Evolutionary conservation across 345 rosid genomes (phyloP).

Genomic region (Boechera divaricarpa): DNA sequence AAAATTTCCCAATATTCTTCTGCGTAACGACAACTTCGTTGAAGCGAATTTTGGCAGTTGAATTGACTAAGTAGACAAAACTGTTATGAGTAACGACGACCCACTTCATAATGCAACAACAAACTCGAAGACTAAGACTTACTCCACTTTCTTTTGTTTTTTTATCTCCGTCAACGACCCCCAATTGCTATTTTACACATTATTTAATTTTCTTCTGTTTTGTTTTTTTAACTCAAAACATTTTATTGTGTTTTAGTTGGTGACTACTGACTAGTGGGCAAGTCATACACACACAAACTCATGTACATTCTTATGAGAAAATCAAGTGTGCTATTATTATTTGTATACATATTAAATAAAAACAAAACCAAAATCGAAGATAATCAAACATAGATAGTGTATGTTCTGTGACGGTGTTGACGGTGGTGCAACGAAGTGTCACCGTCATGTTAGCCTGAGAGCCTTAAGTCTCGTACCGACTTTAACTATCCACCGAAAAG

Average conservation of each 20-base stretch:
- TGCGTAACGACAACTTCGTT: conserved; percentile 14
- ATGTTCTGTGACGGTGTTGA: conserved; percentile 30
- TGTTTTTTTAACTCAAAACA: neutral
- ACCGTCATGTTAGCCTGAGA: conserved; percentile 37
- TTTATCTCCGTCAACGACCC: conserved; percentile 30
- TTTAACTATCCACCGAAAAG: conserved; percentile 42
- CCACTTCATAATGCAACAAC: conserved; percentile 36
- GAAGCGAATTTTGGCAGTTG: conserved; percentile 36
- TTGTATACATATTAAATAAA: neutral
- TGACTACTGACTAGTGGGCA: conserved; percentile 32
- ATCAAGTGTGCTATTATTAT: neutral
- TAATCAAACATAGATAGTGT: conserved; percentile 3
- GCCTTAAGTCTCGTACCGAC: conserved; percentile 44
- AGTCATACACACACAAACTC: conserved; percentile 24
- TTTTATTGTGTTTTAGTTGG: conserved; percentile 26
- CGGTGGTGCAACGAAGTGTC: conserved; percentile 45
- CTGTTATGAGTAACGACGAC: conserved; percentile 35
- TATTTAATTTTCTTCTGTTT: conserved; percentile 14
- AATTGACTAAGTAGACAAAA: conserved; percentile 44
- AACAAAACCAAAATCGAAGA: neutral
- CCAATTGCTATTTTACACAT: conserved; percentile 19
- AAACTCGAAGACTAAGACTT: conserved; percentile 42
- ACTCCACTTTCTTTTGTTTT: conserved; percentile 35
- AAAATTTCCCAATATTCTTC: neutral
- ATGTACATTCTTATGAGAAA: neutral